Evolutionary conservation across 495 filamentous ascomycete genomes (phyloP), one percentile per base, ranked within the genome.

Genomic region (Symbiotaphrina buchneri): DNA sequence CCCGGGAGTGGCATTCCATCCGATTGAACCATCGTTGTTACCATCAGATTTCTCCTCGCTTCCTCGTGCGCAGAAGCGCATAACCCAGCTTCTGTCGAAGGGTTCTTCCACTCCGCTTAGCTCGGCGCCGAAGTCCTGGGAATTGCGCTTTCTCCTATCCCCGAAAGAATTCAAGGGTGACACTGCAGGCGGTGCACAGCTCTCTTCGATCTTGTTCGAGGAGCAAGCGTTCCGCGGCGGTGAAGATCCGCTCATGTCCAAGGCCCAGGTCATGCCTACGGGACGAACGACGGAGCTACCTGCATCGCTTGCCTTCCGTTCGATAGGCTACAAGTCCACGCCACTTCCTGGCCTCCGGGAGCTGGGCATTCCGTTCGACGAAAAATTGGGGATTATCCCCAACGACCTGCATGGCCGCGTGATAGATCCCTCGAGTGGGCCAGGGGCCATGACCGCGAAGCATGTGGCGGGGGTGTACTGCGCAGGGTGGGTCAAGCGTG

Each of bases 401-500:
- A 94, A 93, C 42, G 84, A 97, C 46, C 63, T 68, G 1, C 57
- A 67, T 31, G 87, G 87, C 4, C 67, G 87, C 15, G 67, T 91
- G 1, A 59, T 68, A 0, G 49, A 43, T 20, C 48, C 57, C 4
- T 24, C 21, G 13, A 30, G 5, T 21, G 45, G 43, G 11, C 44
- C 36, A 14, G 44, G 33, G 41, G 43, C 30, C 6, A 33, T 34
- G 23, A 42, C 36, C 3, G 39, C 36, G 18, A 51, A 56, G 18
- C 49, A 60, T 21, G 51, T 91, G 1, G 75, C 78, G 1, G 90
- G 90, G 1, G 43, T 93, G 11, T 97, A 97, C 49, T 85, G 81
- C 39, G 79, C 84, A 14, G 87, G 87, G 3, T 97, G 87, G 87
- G 84, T 92, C 14, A 95, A 95, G 52, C 62, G 80, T 25, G 87